Base-by-base conservation (phyloP, 2,329 filamentous ascomycete genomes). In the Pyrenophora graminea region DNA sequence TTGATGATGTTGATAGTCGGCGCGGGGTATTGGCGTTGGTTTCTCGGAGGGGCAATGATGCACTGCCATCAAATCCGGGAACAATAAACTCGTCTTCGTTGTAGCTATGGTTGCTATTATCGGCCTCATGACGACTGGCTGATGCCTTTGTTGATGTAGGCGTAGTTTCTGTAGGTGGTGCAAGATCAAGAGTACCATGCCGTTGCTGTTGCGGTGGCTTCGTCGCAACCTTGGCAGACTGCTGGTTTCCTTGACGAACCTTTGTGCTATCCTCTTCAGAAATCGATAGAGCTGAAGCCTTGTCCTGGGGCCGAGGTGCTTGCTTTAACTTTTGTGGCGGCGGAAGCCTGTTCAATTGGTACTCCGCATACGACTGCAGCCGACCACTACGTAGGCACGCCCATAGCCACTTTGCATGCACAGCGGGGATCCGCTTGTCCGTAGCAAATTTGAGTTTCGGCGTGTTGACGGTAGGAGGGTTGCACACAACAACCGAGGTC, bases 361-460 rank as follows among this genome's bases (percentile, higher is more conserved):
- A 83, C 25, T 76, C 70, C 18, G 76, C 71, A 42, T 80, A 80
- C 9, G 79, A 65, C 48, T 81, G 76, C 61, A 75, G 77, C 46
- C 77, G 70, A 25, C 82, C 64, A 39, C 67, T 70, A 45, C 80
- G 78, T 43, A 97, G 85, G 59, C 89, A 94, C 44, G 87, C 82
- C 86, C 89, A 94, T 2, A 99, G 78, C 94, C 94, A 99, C 18
- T 87, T 83, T 15, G 85, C 83, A 6, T 82, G 82, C 9, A 97
- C 89, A n/a, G 93, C 85, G 2, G 91, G 90, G 9, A 97, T 87
- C 4, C 82, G 81, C 80, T 89, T 90, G 62, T 86, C 81, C 7
- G 85, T 71, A 0, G 91, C 91, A 66, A 90, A 86, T 38, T 87
- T 84, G 15, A 94, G 77, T 74, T 99, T 99, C 58, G 94, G 88